phyloP scores from a whole-genome alignment of 2,329 filamentous ascomycete genomes.

The Colletotrichum incanum region DNA sequence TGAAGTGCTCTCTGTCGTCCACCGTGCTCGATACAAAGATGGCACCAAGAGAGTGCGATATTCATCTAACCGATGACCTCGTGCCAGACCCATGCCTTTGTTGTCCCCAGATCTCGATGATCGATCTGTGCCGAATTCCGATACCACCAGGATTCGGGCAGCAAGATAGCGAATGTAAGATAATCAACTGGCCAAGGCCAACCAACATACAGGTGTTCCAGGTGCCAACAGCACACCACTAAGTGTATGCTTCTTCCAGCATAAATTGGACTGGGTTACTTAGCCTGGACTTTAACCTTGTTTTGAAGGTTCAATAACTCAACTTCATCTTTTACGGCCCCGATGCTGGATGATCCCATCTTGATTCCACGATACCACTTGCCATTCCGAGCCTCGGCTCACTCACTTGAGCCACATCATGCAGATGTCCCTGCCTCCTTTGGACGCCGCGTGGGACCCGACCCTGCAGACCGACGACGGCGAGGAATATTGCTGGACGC shows the following conservation, averaged over 20 bases:
- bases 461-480: slow-evolving; percentile 25
- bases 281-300: background rate
- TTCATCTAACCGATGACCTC: background rate
- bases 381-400: background rate
- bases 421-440: background rate
- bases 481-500: slow-evolving; percentile 52
- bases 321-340: background rate
- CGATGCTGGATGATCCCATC: background rate
- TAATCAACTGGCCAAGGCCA: background rate
- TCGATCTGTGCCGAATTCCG: slow-evolving; percentile 3
- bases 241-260: background rate
- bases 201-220: background rate
- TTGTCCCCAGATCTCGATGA: background rate
- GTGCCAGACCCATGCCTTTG: background rate
- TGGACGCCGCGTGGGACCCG: slow-evolving; percentile 5
- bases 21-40: background rate
- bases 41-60: background rate
- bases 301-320: background rate
- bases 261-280: background rate
- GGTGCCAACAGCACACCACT: background rate
- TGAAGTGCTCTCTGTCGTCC: background rate
- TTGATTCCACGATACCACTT: slow-evolving; percentile 2
- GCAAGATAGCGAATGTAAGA: slow-evolving; percentile 3
- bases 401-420: background rate
- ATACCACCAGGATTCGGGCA: background rate